These are phyloP conservation scores for Diplodia intermedia DNA, from an alignment of 2,329 filamentous ascomycete genomes.

Conservation along the genomic window DNA sequence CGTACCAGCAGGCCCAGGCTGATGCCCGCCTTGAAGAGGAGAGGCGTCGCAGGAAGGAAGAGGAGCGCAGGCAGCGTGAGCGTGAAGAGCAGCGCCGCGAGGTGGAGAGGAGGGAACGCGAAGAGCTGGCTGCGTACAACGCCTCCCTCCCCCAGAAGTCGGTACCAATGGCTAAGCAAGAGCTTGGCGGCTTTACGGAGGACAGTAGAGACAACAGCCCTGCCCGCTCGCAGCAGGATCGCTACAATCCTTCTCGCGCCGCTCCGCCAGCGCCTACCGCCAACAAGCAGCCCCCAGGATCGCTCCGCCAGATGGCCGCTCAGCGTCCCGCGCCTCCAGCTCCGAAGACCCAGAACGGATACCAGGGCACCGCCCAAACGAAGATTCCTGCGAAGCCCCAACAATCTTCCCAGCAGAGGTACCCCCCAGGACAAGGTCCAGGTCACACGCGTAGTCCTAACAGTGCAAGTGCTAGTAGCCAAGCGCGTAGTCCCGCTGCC, in stretches of 20 bases:
- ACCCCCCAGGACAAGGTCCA: constrained; percentile 28
- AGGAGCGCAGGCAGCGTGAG: constrained; percentile 50
- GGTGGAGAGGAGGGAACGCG: constrained; percentile 58
- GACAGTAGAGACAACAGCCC: constrained; percentile 54
- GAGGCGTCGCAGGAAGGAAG: constrained; percentile 47
- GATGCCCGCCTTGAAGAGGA: constrained; percentile 48
- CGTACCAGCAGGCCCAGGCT: constrained; percentile 43
- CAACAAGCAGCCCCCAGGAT: constrained; percentile 56
- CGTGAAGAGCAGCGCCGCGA: constrained; percentile 51
- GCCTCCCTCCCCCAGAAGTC: constrained; percentile 84
- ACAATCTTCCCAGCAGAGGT: constrained; percentile 37
- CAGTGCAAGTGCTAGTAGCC: constrained; percentile 23
- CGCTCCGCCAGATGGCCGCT: constrained; percentile 64
- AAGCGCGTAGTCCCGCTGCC: constrained; percentile 48
- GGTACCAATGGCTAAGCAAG: constrained; percentile 83
- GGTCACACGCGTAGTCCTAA: constrained; percentile 29
- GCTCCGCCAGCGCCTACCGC: constrained; percentile 76
- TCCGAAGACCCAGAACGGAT: constrained; percentile 55
- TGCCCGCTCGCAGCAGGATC: constrained; percentile 58
- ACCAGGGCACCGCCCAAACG: constrained; percentile 41
- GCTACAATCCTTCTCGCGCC: constrained; percentile 85
- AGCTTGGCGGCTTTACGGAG: constrained; percentile 73
- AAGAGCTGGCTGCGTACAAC: constrained; percentile 88
- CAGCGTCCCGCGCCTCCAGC: constrained; percentile 84
- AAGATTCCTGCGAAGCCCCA: constrained; percentile 37